phyloP scores from a whole-genome alignment of 139 green algal genomes.

The Chlamydomonas eustigma region DNA sequence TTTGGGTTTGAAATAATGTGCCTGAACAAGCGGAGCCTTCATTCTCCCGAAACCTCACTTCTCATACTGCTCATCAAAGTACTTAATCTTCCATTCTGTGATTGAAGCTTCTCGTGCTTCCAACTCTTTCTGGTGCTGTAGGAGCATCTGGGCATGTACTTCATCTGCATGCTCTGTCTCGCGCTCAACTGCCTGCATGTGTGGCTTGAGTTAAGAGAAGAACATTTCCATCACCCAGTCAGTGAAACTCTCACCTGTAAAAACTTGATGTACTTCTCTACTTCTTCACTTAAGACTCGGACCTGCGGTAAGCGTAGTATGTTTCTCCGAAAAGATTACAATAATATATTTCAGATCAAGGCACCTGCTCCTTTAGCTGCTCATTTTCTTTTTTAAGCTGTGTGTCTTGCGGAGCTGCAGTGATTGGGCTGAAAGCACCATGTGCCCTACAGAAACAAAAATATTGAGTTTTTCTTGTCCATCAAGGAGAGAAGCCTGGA shows the following conservation, averaged over 20 bases:
- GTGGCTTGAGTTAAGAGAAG: no score
- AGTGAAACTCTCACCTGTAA: slow-evolving; percentile 15
- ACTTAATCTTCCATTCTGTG: slow-evolving; percentile 10
- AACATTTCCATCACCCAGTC: not conserved
- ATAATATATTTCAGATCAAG: not conserved
- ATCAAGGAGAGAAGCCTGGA: not conserved
- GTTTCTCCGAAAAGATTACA: not conserved
- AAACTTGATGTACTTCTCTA: slow-evolving; percentile 19
- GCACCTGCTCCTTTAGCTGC: slow-evolving; percentile 20
- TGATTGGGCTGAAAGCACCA: not conserved
- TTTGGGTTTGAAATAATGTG: not conserved
- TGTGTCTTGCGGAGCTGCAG: slow-evolving; percentile 9
- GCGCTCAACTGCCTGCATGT: slow-evolving; percentile 17
- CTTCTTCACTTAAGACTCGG: not conserved
- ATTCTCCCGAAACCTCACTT: not conserved
- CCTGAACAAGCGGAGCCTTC: not conserved
- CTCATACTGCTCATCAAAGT: slow-evolving; percentile 34
- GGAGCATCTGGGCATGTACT: slow-evolving; percentile 3
- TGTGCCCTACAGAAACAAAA: not conserved
- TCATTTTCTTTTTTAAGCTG: slow-evolving; percentile 20
- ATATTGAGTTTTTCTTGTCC: not conserved
- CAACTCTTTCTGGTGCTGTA: slow-evolving; percentile 19
- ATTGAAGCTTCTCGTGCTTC: slow-evolving; percentile 9
- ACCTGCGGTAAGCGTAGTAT: slow-evolving; percentile 9
- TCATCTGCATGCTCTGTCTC: slow-evolving; percentile 28